These are phyloP conservation scores for Tagetes erecta DNA, from an alignment of 129 eudicot species.

Conservation along the genomic window DNA sequence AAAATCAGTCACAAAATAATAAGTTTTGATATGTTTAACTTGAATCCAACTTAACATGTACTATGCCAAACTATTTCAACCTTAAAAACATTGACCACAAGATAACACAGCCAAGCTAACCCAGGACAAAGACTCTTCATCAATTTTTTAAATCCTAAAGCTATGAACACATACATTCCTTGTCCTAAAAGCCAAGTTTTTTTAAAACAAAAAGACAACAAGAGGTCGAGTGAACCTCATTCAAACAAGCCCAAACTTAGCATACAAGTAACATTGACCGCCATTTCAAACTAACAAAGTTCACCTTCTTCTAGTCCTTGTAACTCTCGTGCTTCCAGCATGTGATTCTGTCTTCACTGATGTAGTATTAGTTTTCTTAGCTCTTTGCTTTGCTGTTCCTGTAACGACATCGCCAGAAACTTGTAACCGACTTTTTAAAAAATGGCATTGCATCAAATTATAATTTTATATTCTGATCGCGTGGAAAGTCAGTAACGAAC, in stretches of 20 bases:
- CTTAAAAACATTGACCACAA: not conserved
- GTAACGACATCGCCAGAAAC: slow-evolving; percentile 25
- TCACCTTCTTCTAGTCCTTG: slow-evolving; percentile 69
- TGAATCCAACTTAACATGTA: not conserved
- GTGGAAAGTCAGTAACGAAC: not conserved
- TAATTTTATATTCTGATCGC: not conserved
- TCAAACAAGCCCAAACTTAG: not conserved
- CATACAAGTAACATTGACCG: not conserved
- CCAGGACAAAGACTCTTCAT: not conserved
- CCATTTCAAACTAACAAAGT: not conserved
- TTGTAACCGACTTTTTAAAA: slow-evolving; percentile 4
- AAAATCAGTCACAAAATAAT: too few relatives aligned
- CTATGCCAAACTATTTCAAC: not conserved
- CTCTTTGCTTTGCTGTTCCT: slow-evolving; percentile 52
- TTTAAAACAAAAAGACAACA: slow-evolving; percentile 12
- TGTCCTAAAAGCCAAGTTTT: not conserved
- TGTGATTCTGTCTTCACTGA: slow-evolving; percentile 39
- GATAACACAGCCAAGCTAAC: not conserved
- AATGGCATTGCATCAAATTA: not conserved
- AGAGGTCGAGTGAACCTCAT: slow-evolving; percentile 30
- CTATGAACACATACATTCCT: slow-evolving; percentile 1
- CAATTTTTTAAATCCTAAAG: not conserved
- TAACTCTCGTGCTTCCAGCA: slow-evolving; percentile 44
- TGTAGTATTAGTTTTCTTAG: slow-evolving; percentile 44
- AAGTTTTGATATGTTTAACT: not conserved